Evolutionary conservation across 257 asterid genomes (phyloP), one percentile per base, ranked within the genome.

Genomic region (Solanum clarkiae): DNA sequence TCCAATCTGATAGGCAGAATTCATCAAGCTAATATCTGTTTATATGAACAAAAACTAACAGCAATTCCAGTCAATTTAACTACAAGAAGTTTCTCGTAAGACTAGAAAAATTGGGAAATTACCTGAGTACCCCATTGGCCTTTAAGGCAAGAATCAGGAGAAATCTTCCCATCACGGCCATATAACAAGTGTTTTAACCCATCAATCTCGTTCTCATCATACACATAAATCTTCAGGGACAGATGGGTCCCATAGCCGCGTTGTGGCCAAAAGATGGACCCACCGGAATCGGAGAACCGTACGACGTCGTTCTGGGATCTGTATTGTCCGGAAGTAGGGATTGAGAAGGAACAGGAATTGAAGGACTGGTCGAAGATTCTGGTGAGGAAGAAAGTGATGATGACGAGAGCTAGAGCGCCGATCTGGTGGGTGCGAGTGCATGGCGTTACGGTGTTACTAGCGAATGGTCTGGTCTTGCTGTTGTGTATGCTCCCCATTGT

Each of bases 51-150:
- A 3, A 32, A 16, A 69, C 10, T 69, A 56, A 49, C 44, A 32
- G 1, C 24, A 36, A 24, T 12, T 66, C 79, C 24, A 8, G 14
- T 55, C 10, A 14, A 40, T 24, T 7, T 72, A 44, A 72, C 80
- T 42, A 42, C 1, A 42, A 71, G 26, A 70, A 71, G 53, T 20
- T 18, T 42, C 80, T 45, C 80, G 12, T 71, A 32, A 36, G 3
- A 29, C 80, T 8, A 42, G 59, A 36, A 24, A 57, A 29, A 6
- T 3, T 4, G 20, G 32, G 36, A 79, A 54, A 15, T 36, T 88
- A 94, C 99, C 97, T 96, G 98, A 51, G 95, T 92, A 69, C 97
- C 98, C 99, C 98, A 96, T 87, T 96, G 99, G 44, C 98, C 99
- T 87, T 96, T 96, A 22, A 93, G 72, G 81, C 99, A 96, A 81